phyloP scores from a whole-genome alignment of 164 flowering plant genomes.

The Tetrastigma voinierianum region DNA sequence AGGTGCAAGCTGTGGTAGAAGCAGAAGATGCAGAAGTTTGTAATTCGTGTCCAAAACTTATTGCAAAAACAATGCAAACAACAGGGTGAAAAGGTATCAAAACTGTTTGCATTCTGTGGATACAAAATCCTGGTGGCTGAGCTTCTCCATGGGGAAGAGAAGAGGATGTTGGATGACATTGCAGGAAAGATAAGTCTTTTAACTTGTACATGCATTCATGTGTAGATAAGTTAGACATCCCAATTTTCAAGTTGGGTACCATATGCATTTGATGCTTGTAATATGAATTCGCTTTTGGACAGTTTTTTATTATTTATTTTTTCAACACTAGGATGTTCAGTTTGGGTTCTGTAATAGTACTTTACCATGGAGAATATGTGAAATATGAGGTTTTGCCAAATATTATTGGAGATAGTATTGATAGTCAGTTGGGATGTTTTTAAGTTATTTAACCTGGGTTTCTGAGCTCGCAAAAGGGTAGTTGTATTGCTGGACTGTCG shows the following conservation, averaged over 20 bases:
- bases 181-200: constrained; percentile 2
- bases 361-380: no score
- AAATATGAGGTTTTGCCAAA: no score
- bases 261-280: background rate
- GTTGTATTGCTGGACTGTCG: no score
- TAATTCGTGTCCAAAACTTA: background rate
- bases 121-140: background rate
- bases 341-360: no score
- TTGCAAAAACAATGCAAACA: background rate
- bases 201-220: constrained; percentile 2
- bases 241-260: no score
- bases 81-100: background rate
- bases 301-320: no score
- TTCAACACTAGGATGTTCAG: no score
- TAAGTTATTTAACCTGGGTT: no score
- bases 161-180: background rate
- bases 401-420: no score
- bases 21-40: background rate
- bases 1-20: constrained; percentile 6
- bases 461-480: no score
- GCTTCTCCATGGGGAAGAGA: background rate
- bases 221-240: background rate
- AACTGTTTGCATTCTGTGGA: background rate
- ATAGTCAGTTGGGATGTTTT: no score
- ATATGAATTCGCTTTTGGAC: background rate